Evolutionary conservation across 495 filamentous ascomycete species (phyloP).

Genomic region (Cladorrhinum samala): DNA sequence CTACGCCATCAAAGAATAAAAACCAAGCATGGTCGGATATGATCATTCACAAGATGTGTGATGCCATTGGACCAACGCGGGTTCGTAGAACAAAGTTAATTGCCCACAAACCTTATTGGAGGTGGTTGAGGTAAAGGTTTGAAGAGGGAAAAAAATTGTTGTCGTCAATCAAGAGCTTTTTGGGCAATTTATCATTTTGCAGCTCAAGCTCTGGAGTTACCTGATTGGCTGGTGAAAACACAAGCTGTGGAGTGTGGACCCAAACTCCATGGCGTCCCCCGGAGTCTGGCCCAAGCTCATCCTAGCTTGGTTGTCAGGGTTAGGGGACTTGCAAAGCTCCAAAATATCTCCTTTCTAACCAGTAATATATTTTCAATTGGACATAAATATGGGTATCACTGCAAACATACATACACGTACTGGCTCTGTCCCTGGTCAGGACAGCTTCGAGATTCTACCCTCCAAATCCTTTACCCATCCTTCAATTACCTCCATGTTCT

Average conservation of each 20-base stretch:
- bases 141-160: too few relatives aligned
- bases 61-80: too few relatives aligned
- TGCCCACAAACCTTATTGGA: too few relatives aligned
- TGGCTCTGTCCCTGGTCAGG: constrained; percentile 26
- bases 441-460: constrained; percentile 56
- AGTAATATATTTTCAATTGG: neutral
- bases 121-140: too few relatives aligned
- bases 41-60: too few relatives aligned
- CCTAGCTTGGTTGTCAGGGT: neutral
- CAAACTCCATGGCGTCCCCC: neutral
- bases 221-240: too few relatives aligned
- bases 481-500: constrained; percentile 74
- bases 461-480: constrained; percentile 88
- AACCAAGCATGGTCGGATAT: too few relatives aligned
- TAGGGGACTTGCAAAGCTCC: neutral
- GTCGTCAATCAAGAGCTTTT: too few relatives aligned
- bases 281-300: neutral
- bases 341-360: neutral
- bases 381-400: constrained; percentile 25
- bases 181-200: constrained; percentile 14
- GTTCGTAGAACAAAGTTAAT: too few relatives aligned
- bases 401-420: neutral
- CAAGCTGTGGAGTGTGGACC: constrained; percentile 1
- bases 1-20: too few relatives aligned
- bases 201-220: neutral